phyloP scores from a whole-genome alignment of 306 rosid genomes.

The Phaseolus lunatus region DNA sequence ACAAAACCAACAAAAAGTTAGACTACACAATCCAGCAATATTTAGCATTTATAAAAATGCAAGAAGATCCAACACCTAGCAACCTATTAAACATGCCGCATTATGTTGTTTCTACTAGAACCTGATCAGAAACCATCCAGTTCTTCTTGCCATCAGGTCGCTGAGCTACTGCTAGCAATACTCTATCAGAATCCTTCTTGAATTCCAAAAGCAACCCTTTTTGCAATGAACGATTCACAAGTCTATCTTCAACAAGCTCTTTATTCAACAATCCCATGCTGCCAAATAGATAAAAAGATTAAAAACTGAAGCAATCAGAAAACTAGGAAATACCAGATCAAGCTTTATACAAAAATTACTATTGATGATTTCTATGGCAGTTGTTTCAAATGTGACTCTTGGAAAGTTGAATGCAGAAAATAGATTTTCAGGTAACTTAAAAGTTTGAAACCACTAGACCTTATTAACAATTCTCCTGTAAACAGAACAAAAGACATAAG shows the following conservation, averaged over 20 bases:
- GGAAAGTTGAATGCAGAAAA: neutral
- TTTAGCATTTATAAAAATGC: constrained; percentile 47
- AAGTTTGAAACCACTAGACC: constrained; percentile 10
- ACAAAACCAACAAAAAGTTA: constrained; percentile 46
- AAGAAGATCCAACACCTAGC: constrained; percentile 76
- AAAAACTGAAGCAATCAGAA: constrained; percentile 37
- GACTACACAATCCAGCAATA: constrained; percentile 26
- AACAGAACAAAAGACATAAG: neutral
- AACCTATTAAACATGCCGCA: constrained; percentile 88
- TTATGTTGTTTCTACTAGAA: constrained; percentile 82
- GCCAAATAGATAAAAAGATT: constrained; percentile 38
- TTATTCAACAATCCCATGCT: constrained; percentile 66
- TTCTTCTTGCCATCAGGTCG: constrained; percentile 98
- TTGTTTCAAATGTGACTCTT: constrained; percentile 6
- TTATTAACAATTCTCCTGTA: neutral
- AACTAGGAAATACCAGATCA: constrained; percentile 31
- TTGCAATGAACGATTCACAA: constrained; percentile 63
- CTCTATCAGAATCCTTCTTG: constrained; percentile 89
- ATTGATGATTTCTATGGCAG: constrained; percentile 24
- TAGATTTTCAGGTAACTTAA: neutral
- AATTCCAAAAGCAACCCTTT: constrained; percentile 86
- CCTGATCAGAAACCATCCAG: constrained; percentile 99
- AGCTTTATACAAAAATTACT: constrained; percentile 19
- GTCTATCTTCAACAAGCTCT: constrained; percentile 73
- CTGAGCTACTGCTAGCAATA: constrained; percentile 84